phyloP scores from a whole-genome alignment of 345 rosid genomes.

The Nephelium lappaceum region DNA sequence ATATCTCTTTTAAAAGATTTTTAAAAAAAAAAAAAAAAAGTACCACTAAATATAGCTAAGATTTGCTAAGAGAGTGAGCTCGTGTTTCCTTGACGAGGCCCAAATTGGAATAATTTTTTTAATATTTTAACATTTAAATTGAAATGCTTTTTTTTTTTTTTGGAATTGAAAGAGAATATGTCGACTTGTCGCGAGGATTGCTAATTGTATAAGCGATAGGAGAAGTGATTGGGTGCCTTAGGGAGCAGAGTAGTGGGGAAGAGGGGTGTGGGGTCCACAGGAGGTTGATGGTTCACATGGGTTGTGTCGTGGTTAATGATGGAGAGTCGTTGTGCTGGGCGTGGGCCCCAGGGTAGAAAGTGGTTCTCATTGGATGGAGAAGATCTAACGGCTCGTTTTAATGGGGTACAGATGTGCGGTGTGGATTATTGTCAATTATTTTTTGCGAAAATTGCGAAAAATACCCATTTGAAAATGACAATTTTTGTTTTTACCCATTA shows the following conservation, averaged over 20 bases:
- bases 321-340: not conserved
- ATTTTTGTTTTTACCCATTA: too few relatives aligned
- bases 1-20: not conserved
- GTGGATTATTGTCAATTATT: not conserved
- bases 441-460: too few relatives aligned
- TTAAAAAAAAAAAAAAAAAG: not conserved
- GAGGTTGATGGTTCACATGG: constrained; percentile 15
- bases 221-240: not conserved
- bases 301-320: constrained; percentile 4
- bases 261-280: not conserved
- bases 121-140: not conserved
- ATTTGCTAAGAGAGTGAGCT: constrained; percentile 35
- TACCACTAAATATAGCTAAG: constrained; percentile 36
- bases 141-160: not conserved
- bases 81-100: constrained; percentile 41
- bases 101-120: constrained; percentile 24
- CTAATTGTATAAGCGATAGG: not conserved
- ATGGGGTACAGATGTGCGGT: constrained; percentile 6
- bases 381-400: constrained; percentile 25
- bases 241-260: not conserved
- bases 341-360: not conserved
- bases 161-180: constrained; percentile 9
- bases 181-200: constrained; percentile 9
- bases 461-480: too few relatives aligned
- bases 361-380: not conserved